phyloP scores from a whole-genome alignment of 805 yeast species.

The Starmerella apis region DNA sequence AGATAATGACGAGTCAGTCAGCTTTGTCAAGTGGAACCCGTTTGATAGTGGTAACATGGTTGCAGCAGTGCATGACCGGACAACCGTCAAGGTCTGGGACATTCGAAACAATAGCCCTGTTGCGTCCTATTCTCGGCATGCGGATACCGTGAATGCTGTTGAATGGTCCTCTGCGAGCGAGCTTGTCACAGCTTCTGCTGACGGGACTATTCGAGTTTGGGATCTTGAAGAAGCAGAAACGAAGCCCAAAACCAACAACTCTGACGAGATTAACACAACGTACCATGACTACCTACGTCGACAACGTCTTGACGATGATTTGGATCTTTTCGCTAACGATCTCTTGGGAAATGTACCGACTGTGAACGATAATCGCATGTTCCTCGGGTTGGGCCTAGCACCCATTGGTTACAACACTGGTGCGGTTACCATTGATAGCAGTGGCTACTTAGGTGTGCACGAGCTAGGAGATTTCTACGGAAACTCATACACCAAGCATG shows the following conservation, averaged over 20 bases:
- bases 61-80: conserved; percentile 49
- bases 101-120: conserved; percentile 48
- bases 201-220: conserved; percentile 64
- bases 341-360: conserved; percentile 20
- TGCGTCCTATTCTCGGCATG: conserved; percentile 47
- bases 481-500: conserved; percentile 4
- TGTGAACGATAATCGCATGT: conserved; percentile 27
- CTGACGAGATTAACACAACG: neutral
- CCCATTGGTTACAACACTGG: conserved; percentile 17
- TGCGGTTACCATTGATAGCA: conserved; percentile 29
- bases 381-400: conserved; percentile 24
- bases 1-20: conserved; percentile 32
- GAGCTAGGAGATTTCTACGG: conserved; percentile 16
- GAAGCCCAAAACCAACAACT: neutral
- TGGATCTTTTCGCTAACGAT: conserved; percentile 24
- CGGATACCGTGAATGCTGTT: conserved; percentile 44
- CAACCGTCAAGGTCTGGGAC: conserved; percentile 62
- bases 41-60: conserved; percentile 38
- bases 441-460: conserved; percentile 31
- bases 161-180: conserved; percentile 48
- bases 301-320: conserved; percentile 16
- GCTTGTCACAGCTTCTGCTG: conserved; percentile 50
- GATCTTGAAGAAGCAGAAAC: conserved; percentile 32
- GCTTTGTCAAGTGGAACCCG: conserved; percentile 53
- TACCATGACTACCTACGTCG: conserved; percentile 30